Conservation (phyloP, 2,329 filamentous ascomycete species). For the Colletotrichum musicola region DNA sequence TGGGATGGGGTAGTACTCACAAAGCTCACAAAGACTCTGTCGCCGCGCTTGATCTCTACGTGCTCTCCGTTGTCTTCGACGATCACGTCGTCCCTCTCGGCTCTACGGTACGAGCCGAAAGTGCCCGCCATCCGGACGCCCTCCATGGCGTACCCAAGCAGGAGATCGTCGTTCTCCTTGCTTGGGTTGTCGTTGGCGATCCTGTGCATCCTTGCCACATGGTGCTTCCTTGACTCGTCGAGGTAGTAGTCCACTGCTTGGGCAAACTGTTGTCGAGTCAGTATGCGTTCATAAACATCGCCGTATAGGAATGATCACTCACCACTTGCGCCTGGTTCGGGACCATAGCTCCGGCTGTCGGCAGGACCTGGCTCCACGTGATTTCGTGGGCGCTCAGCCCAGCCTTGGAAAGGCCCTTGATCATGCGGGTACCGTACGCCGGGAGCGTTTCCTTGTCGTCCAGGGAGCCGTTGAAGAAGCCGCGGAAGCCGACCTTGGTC, state of each 20-base stretch:
- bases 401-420: conserved; percentile 73
- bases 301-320: conserved; percentile 44
- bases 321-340: conserved; percentile 78
- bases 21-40: conserved; percentile 74
- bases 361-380: conserved; percentile 78
- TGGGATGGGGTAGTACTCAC: conserved; percentile 50
- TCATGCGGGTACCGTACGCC: conserved; percentile 74
- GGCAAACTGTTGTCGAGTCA: conserved; percentile 66
- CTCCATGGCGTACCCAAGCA: conserved; percentile 79
- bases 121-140: conserved; percentile 77
- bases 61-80: conserved; percentile 63
- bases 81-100: conserved; percentile 59
- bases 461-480: conserved; percentile 64
- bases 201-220: conserved; percentile 71
- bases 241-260: conserved; percentile 82
- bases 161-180: conserved; percentile 70
- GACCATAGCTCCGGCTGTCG: conserved; percentile 74
- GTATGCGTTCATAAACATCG: background rate
- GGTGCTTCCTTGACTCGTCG: conserved; percentile 63
- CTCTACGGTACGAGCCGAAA: conserved; percentile 71
- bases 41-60: conserved; percentile 66
- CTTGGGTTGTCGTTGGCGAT: conserved; percentile 67
- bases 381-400: conserved; percentile 75
- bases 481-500: conserved; percentile 58
- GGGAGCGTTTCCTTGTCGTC: conserved; percentile 68